Conservation (phyloP, 169 alveolate species). For the Plasmodium chabaudi region DNA sequence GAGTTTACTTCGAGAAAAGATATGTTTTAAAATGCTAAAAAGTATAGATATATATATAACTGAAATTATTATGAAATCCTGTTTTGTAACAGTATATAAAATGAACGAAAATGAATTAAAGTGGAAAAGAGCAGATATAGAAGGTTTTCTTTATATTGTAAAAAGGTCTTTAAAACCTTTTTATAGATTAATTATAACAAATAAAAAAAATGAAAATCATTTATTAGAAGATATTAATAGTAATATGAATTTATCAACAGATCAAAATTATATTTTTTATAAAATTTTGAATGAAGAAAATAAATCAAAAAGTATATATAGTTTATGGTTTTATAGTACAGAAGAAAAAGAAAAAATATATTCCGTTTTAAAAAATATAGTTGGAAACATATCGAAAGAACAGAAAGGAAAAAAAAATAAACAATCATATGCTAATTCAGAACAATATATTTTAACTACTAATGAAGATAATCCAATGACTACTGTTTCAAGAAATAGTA, state of each 20-base stretch:
- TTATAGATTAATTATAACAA: constrained; percentile 79
- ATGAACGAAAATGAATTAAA: constrained; percentile 77
- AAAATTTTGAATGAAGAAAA: constrained; percentile 35
- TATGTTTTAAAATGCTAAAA: constrained; percentile 80
- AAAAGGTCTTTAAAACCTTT: constrained; percentile 71
- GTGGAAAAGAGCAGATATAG: constrained; percentile 84
- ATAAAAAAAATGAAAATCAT: constrained; percentile 82
- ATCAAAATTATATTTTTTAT: constrained; percentile 81
- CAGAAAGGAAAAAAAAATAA: background rate
- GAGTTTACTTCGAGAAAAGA: constrained; percentile 72
- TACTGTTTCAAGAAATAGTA: background rate
- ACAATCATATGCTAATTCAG: background rate
- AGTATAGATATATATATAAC: constrained; percentile 78
- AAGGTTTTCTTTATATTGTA: constrained; percentile 81
- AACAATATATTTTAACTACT: background rate
- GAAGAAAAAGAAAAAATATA: constrained; percentile 60
- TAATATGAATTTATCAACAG: constrained; percentile 77
- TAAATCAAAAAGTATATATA: constrained; percentile 32
- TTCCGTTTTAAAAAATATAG: constrained; percentile 22
- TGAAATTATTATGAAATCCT: constrained; percentile 78
- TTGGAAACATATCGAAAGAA: constrained; percentile 11
- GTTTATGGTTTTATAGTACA: constrained; percentile 67
- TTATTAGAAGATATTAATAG: constrained; percentile 81
- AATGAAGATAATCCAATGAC: background rate
- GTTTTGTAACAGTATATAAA: constrained; percentile 83